These are phyloP conservation scores for Penicillium parvum DNA, from an alignment of 495 filamentous ascomycete species.

Conservation along the genomic window DNA sequence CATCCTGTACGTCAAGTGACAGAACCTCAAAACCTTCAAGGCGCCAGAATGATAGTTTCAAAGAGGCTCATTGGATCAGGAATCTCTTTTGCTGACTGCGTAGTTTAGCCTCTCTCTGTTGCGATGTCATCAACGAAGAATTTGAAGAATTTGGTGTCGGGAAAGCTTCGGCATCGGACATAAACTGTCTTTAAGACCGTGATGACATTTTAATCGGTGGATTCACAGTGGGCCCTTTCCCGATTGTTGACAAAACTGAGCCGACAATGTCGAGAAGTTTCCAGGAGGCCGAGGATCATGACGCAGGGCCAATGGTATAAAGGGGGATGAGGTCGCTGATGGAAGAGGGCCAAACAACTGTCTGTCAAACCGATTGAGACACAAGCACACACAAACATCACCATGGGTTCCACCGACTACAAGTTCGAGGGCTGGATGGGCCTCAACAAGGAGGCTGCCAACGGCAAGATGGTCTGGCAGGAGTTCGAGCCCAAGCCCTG, in stretches of 20 bases:
- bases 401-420: slow-evolving; percentile 46
- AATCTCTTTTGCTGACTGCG: background rate
- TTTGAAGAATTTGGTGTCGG: background rate
- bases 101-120: background rate
- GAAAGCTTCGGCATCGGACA: slow-evolving; percentile 8
- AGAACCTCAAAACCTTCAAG: no score
- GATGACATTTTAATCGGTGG: slow-evolving; percentile 14
- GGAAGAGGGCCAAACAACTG: background rate
- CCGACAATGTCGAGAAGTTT: background rate
- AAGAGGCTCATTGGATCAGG: no score
- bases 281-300: background rate
- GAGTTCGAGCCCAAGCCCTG: slow-evolving; percentile 76
- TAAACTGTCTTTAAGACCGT: slow-evolving; percentile 11
- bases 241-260: background rate
- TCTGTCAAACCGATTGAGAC: slow-evolving; percentile 14
- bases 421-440: slow-evolving; percentile 86
- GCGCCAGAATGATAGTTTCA: no score
- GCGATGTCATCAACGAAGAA: background rate
- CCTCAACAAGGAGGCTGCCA: slow-evolving; percentile 46
- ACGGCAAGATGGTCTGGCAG: slow-evolving; percentile 77
- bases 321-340: slow-evolving; percentile 59
- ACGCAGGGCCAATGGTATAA: slow-evolving; percentile 2
- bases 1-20: no score
- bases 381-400: slow-evolving; percentile 13
- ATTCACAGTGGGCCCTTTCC: slow-evolving; percentile 9